These are phyloP conservation scores for Climacium dendroides DNA, from an alignment of 225 moss, liverwort and hornwort genomes.

Conservation along the genomic window DNA sequence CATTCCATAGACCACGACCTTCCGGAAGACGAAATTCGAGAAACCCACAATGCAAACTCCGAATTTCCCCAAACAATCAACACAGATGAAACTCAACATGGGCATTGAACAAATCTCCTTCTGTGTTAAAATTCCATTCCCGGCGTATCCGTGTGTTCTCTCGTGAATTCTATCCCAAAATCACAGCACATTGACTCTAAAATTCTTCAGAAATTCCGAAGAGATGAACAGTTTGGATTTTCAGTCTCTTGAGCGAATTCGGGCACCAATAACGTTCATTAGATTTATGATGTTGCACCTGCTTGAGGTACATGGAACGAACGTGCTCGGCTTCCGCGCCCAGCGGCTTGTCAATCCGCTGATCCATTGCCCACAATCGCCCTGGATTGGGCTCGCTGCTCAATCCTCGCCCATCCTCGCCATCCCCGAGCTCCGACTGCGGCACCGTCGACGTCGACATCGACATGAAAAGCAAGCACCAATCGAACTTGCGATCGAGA, in stretches of 20 bases:
- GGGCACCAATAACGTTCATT: neutral
- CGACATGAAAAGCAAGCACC: neutral
- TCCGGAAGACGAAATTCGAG: neutral
- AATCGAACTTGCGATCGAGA: neutral
- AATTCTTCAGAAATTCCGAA: neutral
- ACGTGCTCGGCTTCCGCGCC: constrained; percentile 61
- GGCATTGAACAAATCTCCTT: neutral
- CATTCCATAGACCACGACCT: neutral
- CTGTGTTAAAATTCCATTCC: neutral
- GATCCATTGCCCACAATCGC: constrained; percentile 75
- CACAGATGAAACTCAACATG: neutral
- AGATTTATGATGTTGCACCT: constrained; percentile 19
- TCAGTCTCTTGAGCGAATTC: neutral
- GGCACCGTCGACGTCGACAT: neutral
- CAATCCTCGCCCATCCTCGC: neutral
- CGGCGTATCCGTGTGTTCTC: too few species aligned
- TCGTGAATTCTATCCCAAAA: neutral
- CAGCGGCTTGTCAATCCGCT: constrained; percentile 71
- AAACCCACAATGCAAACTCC: neutral
- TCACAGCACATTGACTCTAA: neutral
- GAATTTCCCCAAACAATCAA: neutral
- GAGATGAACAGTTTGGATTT: neutral
- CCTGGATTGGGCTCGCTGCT: constrained; percentile 5
- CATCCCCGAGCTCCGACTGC: neutral
- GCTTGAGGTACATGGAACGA: constrained; percentile 23